Evolutionary conservation across 768 basidiomycete species (phyloP).

Genomic region (Tricholoma hemisulphureum): DNA sequence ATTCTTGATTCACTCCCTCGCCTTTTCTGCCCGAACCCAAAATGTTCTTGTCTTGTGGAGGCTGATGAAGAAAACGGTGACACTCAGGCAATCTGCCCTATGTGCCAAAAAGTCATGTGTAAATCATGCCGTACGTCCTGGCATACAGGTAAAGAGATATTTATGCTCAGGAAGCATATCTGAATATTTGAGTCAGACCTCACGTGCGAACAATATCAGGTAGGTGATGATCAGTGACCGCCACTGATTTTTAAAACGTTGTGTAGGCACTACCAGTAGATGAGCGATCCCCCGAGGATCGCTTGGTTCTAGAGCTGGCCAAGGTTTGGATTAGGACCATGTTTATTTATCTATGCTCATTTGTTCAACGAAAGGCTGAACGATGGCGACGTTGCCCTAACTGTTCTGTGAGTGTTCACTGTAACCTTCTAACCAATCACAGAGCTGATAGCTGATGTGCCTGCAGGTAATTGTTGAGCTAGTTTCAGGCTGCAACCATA

Average conservation of each 20-base stretch:
- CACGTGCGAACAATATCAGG: constrained; percentile 16
- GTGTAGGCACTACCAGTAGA: constrained; percentile 33
- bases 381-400: constrained; percentile 41
- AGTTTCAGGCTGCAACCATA: constrained; percentile 38
- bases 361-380: constrained; percentile 23
- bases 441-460: background rate
- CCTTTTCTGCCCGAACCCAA: constrained; percentile 38
- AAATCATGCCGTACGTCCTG: constrained; percentile 34
- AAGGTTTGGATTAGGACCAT: constrained; percentile 23
- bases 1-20: constrained; percentile 33
- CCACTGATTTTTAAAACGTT: background rate
- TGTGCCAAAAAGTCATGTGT: constrained; percentile 32
- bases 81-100: constrained; percentile 33
- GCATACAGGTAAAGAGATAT: constrained; percentile 29
- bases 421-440: background rate
- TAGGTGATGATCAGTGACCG: background rate
- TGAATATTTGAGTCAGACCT: constrained; percentile 1
- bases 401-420: constrained; percentile 18
- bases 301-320: constrained; percentile 30
- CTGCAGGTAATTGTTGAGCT: constrained; percentile 27
- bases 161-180: background rate
- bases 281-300: constrained; percentile 39
- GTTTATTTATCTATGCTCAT: background rate
- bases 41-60: constrained; percentile 35
- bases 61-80: constrained; percentile 32